phyloP scores from a whole-genome alignment of 371 early-diverging fungal genomes.

The Lichtheimia ornata region DNA sequence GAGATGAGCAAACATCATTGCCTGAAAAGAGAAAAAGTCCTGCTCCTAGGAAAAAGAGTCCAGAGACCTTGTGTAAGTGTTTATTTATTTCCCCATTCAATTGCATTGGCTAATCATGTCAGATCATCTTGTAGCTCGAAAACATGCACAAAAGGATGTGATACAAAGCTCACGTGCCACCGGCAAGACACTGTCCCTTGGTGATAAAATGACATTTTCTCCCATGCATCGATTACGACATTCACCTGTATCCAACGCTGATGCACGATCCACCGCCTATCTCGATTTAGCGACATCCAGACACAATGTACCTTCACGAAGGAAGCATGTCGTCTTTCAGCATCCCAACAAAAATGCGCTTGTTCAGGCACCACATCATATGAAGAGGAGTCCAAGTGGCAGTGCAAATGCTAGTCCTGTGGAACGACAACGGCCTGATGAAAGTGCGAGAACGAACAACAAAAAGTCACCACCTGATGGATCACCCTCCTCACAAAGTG shows the following conservation, averaged over 20 bases:
- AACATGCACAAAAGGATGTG: too few species aligned
- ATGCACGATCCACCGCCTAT: constrained; percentile 32
- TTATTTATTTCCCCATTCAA: too few species aligned
- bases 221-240: not conserved
- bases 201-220: not conserved
- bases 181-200: not conserved
- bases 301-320: constrained; percentile 14
- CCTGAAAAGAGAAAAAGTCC: not conserved
- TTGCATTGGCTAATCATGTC: too few species aligned
- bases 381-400: not conserved
- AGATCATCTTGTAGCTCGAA: too few species aligned
- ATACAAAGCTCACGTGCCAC: too few species aligned
- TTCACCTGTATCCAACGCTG: not conserved
- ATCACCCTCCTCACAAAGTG: too few species aligned
- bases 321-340: constrained; percentile 17
- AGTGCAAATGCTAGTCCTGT: too few species aligned
- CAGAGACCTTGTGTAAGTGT: not conserved
- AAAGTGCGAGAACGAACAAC: too few species aligned
- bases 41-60: too few species aligned
- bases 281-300: constrained; percentile 37
- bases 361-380: constrained; percentile 12
- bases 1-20: not conserved
- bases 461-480: too few species aligned
- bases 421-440: too few species aligned
- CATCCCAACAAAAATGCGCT: constrained; percentile 1